A percentile compares a stretch with the other conserved stretches of the same genome.
Evolutionary conservation across 176 grass and related monocot species (phyloP).

Genomic region (Bolboschoenus planiculmis): DNA sequence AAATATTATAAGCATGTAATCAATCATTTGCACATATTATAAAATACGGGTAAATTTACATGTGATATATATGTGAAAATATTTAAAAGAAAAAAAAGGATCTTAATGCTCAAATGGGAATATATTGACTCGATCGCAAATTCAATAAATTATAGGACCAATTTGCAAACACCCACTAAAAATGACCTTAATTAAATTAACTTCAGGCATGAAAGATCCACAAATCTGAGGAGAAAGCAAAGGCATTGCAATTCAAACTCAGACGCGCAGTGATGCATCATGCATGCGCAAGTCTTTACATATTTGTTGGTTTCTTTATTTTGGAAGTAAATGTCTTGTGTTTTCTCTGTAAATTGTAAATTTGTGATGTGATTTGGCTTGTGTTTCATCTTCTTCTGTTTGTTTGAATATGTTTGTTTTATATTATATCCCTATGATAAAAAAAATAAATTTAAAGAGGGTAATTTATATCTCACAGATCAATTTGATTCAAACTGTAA

Average conservation of each 20-base stretch:
- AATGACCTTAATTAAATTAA: neutral
- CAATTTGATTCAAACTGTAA: neutral
- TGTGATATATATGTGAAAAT: neutral
- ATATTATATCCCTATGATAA: no score
- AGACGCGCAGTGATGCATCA: neutral
- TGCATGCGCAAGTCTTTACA: conserved; percentile 15
- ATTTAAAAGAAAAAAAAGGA: neutral
- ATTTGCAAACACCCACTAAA: neutral
- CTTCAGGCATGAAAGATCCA: neutral
- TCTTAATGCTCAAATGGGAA: neutral
- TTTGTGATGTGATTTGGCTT: neutral
- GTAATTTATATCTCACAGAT: neutral
- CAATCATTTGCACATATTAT: neutral
- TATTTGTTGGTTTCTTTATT: conserved; percentile 19
- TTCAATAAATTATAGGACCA: neutral
- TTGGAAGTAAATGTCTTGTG: neutral
- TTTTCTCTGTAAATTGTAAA: neutral
- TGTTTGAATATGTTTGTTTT: no score
- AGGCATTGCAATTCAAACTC: neutral
- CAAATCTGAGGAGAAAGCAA: conserved; percentile 15
- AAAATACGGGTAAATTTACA: neutral
- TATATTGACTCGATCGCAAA: neutral
- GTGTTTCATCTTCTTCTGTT: neutral
- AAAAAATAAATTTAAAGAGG: neutral
- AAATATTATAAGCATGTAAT: neutral